Conservation (phyloP, 306 rosid species). For the Calophaca sinica region DNA sequence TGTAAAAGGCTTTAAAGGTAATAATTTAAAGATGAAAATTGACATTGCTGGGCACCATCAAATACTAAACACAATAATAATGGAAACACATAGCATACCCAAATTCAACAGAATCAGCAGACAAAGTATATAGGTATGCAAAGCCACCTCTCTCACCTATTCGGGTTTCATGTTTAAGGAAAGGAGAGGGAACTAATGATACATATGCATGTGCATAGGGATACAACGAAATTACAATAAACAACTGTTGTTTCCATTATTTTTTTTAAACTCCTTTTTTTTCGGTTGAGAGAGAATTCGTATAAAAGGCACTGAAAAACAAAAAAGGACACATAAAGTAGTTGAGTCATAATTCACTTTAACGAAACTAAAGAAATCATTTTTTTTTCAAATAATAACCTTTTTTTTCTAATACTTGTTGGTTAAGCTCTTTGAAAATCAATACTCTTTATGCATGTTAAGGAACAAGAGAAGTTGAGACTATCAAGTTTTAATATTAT, state of each 20-base stretch:
- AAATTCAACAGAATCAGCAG: conserved; percentile 16
- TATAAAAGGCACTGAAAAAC: background rate
- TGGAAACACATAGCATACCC: background rate
- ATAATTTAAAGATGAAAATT: conserved; percentile 28
- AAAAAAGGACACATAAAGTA: too few relatives aligned
- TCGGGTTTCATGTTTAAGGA: background rate
- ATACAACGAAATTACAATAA: background rate
- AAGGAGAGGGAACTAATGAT: background rate
- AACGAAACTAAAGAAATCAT: background rate
- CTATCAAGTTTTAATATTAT: background rate
- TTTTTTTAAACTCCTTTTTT: background rate
- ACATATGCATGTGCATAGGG: background rate
- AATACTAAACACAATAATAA: background rate
- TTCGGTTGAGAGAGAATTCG: conserved; percentile 15
- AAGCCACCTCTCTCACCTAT: background rate
- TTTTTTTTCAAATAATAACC: background rate
- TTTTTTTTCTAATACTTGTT: background rate
- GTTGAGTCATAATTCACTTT: too few relatives aligned
- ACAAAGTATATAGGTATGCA: background rate
- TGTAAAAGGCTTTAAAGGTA: background rate
- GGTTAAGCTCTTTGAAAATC: conserved; percentile 10
- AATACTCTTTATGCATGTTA: conserved; percentile 29
- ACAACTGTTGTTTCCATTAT: background rate
- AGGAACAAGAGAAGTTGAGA: conserved; percentile 29
- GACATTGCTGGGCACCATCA: background rate